These are phyloP conservation scores for Lagenidium giganteum DNA, from an alignment of 352 stramenopile genomes.

Conservation along the genomic window DNA sequence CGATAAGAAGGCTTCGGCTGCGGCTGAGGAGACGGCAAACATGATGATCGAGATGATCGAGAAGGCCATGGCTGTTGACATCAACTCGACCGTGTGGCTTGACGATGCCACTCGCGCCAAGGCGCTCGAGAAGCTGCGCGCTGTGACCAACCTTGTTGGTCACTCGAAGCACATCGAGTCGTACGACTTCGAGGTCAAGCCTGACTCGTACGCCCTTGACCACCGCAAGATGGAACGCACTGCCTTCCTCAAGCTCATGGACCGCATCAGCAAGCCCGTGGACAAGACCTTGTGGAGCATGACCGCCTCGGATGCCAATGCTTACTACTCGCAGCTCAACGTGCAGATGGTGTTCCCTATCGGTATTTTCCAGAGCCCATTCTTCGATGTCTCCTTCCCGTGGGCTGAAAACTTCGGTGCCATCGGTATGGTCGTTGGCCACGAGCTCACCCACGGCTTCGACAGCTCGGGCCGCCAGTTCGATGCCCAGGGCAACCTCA, in stretches of 20 bases:
- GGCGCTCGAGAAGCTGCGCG: slow-evolving; percentile 79
- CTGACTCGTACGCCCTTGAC: slow-evolving; percentile 45
- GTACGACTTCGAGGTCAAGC: slow-evolving; percentile 22
- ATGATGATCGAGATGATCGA: slow-evolving; percentile 81
- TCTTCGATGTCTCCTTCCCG: slow-evolving; percentile 78
- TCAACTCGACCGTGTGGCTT: slow-evolving; percentile 88
- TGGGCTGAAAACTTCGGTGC: slow-evolving; percentile 87
- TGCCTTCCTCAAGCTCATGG: slow-evolving; percentile 18
- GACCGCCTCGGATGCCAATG: slow-evolving; percentile 89
- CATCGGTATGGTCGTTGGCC: slow-evolving; percentile 89
- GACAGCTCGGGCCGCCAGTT: slow-evolving; percentile 88
- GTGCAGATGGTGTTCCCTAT: slow-evolving; percentile 94
- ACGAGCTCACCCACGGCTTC: slow-evolving; percentile 94
- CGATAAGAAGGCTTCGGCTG: slow-evolving; percentile 60
- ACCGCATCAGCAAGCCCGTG: slow-evolving; percentile 31
- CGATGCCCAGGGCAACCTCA: slow-evolving; percentile 81
- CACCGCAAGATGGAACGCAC: slow-evolving; percentile 26
- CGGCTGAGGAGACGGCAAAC: slow-evolving; percentile 57
- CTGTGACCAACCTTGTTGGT: slow-evolving; percentile 27
- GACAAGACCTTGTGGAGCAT: slow-evolving; percentile 79
- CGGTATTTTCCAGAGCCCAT: slow-evolving; percentile 90
- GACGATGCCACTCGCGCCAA: slow-evolving; percentile 67
- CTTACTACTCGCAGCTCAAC: slow-evolving; percentile 51
- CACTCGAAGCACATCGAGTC: slow-evolving; percentile 29
- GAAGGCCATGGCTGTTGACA: slow-evolving; percentile 60